phyloP scores from a whole-genome alignment of 2,329 filamentous ascomycete genomes.

The Clonostachys rosea region DNA sequence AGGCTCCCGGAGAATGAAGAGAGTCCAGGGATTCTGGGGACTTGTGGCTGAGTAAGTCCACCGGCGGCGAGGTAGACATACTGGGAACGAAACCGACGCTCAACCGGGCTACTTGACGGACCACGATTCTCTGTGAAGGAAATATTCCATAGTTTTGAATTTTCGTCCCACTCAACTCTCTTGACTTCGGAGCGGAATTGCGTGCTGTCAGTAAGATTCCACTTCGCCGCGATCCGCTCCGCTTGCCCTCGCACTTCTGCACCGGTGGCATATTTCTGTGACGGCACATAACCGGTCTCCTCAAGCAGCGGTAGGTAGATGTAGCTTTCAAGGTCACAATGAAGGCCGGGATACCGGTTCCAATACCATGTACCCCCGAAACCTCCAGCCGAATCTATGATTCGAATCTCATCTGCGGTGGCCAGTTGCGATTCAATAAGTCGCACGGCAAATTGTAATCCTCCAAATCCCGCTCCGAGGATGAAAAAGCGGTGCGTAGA shows the following conservation, averaged over 20 bases:
- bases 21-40: slow-evolving; percentile 34
- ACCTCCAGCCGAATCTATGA: slow-evolving; percentile 35
- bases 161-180: slow-evolving; percentile 40
- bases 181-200: slow-evolving; percentile 36
- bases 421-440: slow-evolving; percentile 13
- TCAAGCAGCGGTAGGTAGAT: slow-evolving; percentile 58
- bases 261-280: slow-evolving; percentile 37
- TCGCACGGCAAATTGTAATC: slow-evolving; percentile 19
- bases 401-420: slow-evolving; percentile 23
- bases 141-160: slow-evolving; percentile 12
- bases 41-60: slow-evolving; percentile 30
- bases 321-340: slow-evolving; percentile 56
- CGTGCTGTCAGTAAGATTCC: slow-evolving; percentile 22
- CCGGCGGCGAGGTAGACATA: slow-evolving; percentile 33
- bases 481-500: slow-evolving; percentile 5
- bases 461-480: slow-evolving; percentile 27
- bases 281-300: slow-evolving; percentile 55
- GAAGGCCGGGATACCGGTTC: slow-evolving; percentile 43
- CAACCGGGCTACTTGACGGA: slow-evolving; percentile 5
- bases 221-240: slow-evolving; percentile 33
- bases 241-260: slow-evolving; percentile 36
- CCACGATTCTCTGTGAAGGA: slow-evolving; percentile 14
- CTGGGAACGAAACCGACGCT: slow-evolving; percentile 26
- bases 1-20: slow-evolving; percentile 32
- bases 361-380: slow-evolving; percentile 49